Evolutionary conservation across 2,329 filamentous ascomycete genomes (phyloP).

Genomic region (Epichloe typhina): DNA sequence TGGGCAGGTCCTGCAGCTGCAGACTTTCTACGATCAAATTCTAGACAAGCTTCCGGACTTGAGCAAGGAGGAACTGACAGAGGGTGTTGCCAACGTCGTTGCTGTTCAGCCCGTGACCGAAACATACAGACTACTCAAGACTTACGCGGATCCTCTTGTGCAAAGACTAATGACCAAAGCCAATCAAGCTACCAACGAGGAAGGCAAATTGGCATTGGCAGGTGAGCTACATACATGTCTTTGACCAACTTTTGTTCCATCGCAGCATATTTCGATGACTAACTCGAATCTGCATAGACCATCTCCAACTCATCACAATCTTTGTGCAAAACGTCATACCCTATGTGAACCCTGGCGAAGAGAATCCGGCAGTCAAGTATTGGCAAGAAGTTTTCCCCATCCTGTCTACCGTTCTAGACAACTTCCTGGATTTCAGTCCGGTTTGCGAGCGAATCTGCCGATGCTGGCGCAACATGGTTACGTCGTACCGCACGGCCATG

Average conservation of each 20-base stretch:
- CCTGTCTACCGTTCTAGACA: constrained; percentile 73
- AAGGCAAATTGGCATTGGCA: constrained; percentile 74
- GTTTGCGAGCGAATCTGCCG: constrained; percentile 89
- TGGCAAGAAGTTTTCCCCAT: constrained; percentile 90
- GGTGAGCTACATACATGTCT: constrained; percentile 39
- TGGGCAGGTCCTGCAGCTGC: constrained; percentile 71
- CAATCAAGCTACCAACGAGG: constrained; percentile 69
- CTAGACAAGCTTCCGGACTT: constrained; percentile 71
- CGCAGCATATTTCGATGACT: not conserved
- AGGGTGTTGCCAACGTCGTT: constrained; percentile 86
- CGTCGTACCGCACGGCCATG: constrained; percentile 86
- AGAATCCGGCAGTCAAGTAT: constrained; percentile 89
- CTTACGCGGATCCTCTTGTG: constrained; percentile 87
- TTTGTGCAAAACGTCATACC: constrained; percentile 73
- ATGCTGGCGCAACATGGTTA: constrained; percentile 94
- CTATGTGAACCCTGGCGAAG: constrained; percentile 54
- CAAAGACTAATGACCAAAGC: constrained; percentile 76
- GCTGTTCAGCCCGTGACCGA: constrained; percentile 71
- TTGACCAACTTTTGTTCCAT: not conserved
- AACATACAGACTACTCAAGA: constrained; percentile 73
- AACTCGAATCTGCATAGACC: constrained; percentile 39
- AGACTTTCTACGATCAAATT: constrained; percentile 83
- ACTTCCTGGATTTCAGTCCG: constrained; percentile 72
- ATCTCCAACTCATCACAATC: constrained; percentile 80
- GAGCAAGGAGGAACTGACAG: constrained; percentile 92